Conservation (phyloP, 2,329 filamentous ascomycete species). For the Hypomyces rosellus region DNA sequence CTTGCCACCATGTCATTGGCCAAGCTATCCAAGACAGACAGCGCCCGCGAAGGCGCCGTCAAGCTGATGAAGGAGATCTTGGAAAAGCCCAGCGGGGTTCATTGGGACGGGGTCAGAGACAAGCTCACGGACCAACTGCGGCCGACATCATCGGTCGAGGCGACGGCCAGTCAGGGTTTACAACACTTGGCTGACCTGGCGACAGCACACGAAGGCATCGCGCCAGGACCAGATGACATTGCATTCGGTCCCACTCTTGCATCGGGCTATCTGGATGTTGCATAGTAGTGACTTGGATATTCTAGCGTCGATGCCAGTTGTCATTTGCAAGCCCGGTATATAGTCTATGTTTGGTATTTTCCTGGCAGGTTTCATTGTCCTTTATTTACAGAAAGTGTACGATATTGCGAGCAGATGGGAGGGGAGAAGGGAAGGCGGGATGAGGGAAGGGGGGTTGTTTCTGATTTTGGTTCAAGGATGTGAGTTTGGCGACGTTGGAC, state of each 20-base stretch:
- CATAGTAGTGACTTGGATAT: not conserved
- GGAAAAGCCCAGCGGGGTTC: slow-evolving; percentile 43
- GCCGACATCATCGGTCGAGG: slow-evolving; percentile 32
- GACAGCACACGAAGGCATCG: slow-evolving; percentile 35
- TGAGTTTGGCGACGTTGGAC: no score
- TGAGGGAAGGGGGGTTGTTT: no score
- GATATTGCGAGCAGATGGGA: not conserved
- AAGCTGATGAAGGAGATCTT: slow-evolving; percentile 50
- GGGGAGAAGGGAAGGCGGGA: not conserved
- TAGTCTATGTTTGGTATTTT: no score
- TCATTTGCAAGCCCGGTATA: no score
- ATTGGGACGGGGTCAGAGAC: slow-evolving; percentile 53
- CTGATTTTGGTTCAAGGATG: no score
- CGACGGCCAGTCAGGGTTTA: slow-evolving; percentile 45
- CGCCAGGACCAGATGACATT: slow-evolving; percentile 24
- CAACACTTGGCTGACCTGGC: slow-evolving; percentile 56
- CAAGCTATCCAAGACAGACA: slow-evolving; percentile 50
- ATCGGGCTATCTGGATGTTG: slow-evolving; percentile 30
- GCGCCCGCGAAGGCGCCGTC: slow-evolving; percentile 51
- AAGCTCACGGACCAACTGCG: slow-evolving; percentile 30
- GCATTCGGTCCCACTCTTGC: slow-evolving; percentile 28
- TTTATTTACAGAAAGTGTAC: no score
- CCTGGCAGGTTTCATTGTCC: no score
- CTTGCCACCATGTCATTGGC: slow-evolving; percentile 55
- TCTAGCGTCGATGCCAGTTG: no score